phyloP scores from a whole-genome alignment of 2,329 filamentous ascomycete genomes.

The Colletotrichum truncatum region DNA sequence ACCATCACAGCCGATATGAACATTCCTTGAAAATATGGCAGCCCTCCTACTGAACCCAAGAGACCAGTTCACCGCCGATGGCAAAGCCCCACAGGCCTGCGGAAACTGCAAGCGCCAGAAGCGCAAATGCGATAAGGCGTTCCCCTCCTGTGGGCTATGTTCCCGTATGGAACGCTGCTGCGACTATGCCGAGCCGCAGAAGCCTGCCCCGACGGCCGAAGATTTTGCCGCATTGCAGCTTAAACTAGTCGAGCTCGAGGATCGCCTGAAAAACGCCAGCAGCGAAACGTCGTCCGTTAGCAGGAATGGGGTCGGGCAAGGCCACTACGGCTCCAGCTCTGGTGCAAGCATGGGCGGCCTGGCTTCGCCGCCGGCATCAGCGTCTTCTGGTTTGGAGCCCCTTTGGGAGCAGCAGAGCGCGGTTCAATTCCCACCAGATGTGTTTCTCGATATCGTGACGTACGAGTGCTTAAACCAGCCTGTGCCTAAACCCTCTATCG shows the following conservation, averaged over 20 bases:
- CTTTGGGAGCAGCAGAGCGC: slow-evolving; percentile 3
- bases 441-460: slow-evolving; percentile 52
- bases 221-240: slow-evolving; percentile 48
- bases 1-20: not conserved
- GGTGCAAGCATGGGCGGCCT: not conserved
- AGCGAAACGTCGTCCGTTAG: not conserved
- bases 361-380: not conserved
- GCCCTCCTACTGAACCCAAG: slow-evolving; percentile 3
- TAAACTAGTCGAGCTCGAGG: slow-evolving; percentile 49
- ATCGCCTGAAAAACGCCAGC: slow-evolving; percentile 37
- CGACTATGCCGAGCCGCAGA: slow-evolving; percentile 48
- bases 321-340: not conserved
- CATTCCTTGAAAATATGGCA: not conserved
- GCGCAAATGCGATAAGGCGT: slow-evolving; percentile 59
- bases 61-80: not conserved
- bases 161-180: slow-evolving; percentile 49
- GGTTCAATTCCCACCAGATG: slow-evolving; percentile 47
- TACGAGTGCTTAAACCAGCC: slow-evolving; percentile 46
- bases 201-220: slow-evolving; percentile 45
- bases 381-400: not conserved
- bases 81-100: slow-evolving; percentile 17
- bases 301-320: not conserved
- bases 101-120: slow-evolving; percentile 47
- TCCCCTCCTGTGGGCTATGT: slow-evolving; percentile 59
- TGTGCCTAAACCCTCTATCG: slow-evolving; percentile 47